These are phyloP conservation scores for Amorphotheca resinae DNA, from an alignment of 495 filamentous ascomycete genomes.

Conservation along the genomic window DNA sequence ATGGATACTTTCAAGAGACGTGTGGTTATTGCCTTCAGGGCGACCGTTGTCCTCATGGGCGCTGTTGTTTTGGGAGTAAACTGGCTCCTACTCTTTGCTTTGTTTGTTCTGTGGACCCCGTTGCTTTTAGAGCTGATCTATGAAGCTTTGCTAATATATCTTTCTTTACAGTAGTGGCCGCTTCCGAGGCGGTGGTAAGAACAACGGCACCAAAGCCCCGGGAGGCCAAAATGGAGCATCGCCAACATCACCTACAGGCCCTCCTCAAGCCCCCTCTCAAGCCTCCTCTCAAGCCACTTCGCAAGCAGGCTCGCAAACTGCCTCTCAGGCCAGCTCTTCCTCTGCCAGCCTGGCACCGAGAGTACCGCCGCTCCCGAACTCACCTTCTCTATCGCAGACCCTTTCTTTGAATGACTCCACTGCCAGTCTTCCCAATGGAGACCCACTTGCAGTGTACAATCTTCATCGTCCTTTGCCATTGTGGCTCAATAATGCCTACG, in stretches of 20 bases:
- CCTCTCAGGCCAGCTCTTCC: conserved; percentile 33
- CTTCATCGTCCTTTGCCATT: conserved; percentile 35
- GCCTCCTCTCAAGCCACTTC: not conserved
- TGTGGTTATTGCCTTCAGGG: no score
- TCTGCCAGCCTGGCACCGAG: conserved; percentile 35
- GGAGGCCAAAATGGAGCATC: conserved; percentile 32
- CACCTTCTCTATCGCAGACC: conserved; percentile 41
- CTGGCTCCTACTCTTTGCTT: not conserved
- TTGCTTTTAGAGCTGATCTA: not conserved
- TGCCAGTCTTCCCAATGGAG: conserved; percentile 34
- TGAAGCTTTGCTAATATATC: conserved; percentile 10
- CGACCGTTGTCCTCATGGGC: not conserved
- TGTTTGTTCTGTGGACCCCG: not conserved
- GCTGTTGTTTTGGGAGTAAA: not conserved
- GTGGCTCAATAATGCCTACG: conserved; percentile 69
- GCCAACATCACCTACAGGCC: conserved; percentile 29
- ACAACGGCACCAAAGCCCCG: conserved; percentile 28
- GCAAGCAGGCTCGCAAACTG: not conserved
- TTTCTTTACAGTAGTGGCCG: conserved; percentile 15
- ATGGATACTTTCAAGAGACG: no score
- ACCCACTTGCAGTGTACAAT: conserved; percentile 35
- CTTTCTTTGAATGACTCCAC: conserved; percentile 34
- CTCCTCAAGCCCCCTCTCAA: not conserved
- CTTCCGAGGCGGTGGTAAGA: conserved; percentile 37
- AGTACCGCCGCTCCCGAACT: conserved; percentile 45